phyloP scores from a whole-genome alignment of 352 stramenopile species.

The Phytopythium aichiense region DNA sequence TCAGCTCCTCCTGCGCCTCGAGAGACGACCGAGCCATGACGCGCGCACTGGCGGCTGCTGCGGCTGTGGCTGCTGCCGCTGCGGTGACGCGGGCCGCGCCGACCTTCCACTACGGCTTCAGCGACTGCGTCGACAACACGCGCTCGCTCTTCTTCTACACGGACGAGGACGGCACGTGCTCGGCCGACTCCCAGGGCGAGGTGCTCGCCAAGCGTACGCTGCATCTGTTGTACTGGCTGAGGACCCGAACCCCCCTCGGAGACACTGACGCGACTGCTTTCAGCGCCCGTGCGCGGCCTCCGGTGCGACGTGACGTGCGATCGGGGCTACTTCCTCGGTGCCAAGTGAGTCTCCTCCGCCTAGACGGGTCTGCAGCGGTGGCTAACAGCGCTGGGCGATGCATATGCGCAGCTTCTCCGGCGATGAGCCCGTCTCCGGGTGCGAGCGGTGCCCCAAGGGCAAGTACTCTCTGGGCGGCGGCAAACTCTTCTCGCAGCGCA shows the following conservation, averaged over 20 bases:
- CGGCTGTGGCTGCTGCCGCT: neutral
- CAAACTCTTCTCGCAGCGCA: conserved; percentile 67
- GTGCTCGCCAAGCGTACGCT: conserved; percentile 48
- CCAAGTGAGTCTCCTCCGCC: conserved; percentile 46
- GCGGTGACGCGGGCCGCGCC: neutral
- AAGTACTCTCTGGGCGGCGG: conserved; percentile 79
- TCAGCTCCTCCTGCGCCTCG: neutral
- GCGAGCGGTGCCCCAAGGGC: conserved; percentile 61
- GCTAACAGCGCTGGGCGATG: neutral
- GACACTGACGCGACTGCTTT: neutral
- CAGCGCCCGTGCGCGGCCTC: conserved; percentile 64
- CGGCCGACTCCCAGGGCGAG: conserved; percentile 23
- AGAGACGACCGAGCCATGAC: neutral
- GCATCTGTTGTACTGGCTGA: neutral
- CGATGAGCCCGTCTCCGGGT: conserved; percentile 54
- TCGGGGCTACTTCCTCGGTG: conserved; percentile 64
- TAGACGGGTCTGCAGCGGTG: neutral
- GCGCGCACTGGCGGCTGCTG: neutral
- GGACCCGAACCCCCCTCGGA: neutral
- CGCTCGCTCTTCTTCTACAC: conserved; percentile 76
- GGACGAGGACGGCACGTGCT: conserved; percentile 43
- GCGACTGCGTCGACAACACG: conserved; percentile 74
- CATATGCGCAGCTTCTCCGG: conserved; percentile 48
- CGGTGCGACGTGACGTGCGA: conserved; percentile 72
- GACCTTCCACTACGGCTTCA: conserved; percentile 65